A percentile compares a stretch with the other conserved stretches of the same genome.
Evolutionary conservation across 179 eudicot species (phyloP).

Genomic region (Actinidia arguta): DNA sequence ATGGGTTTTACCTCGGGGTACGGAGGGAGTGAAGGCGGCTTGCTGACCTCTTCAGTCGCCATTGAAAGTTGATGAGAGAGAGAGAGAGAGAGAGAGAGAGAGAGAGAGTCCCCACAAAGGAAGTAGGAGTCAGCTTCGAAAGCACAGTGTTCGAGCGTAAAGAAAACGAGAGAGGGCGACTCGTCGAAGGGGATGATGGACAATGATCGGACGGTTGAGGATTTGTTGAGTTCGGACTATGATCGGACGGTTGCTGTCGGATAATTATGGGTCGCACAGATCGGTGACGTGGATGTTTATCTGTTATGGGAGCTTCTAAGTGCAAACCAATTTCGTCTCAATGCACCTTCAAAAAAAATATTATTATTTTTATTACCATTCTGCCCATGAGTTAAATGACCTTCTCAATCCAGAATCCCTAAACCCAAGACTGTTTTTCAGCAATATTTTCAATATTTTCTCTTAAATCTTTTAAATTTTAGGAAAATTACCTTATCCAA

Average conservation of each 20-base stretch:
- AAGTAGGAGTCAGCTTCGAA: conserved; percentile 5
- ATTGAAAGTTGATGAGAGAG: conserved; percentile 25
- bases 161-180: conserved; percentile 5
- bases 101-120: conserved; percentile 3
- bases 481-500: too few relatives aligned
- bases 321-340: too few relatives aligned
- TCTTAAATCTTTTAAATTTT: too few relatives aligned
- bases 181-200: background rate
- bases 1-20: conserved; percentile 64
- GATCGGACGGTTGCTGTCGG: background rate
- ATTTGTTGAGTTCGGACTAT: background rate
- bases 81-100: background rate
- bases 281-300: conserved; percentile 16
- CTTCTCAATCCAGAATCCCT: too few relatives aligned
- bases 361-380: too few relatives aligned
- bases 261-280: background rate
- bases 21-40: conserved; percentile 52
- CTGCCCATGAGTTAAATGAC: too few relatives aligned
- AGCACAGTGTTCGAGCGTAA: background rate
- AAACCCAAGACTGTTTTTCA: too few relatives aligned
- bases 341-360: too few relatives aligned
- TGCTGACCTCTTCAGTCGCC: conserved; percentile 62
- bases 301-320: too few relatives aligned
- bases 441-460: too few relatives aligned
- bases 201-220: conserved; percentile 5